Conservation (phyloP, 1,284 basidiomycete species). For the Lentinula novae-zelandiae region DNA sequence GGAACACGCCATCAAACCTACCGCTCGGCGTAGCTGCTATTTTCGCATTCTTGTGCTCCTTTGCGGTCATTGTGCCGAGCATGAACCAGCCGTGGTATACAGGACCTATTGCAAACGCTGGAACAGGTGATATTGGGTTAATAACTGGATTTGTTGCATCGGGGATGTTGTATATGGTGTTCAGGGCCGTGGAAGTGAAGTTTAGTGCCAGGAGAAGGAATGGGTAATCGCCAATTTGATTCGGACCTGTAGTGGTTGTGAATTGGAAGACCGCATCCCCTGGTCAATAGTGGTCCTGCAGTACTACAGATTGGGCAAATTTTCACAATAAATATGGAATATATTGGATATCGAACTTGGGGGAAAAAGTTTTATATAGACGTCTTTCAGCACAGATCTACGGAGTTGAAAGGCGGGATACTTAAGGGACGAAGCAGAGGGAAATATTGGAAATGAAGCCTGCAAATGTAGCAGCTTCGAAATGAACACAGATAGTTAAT, state of each 20-base stretch:
- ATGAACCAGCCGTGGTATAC: conserved; percentile 60
- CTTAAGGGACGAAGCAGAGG: not conserved
- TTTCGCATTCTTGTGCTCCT: conserved; percentile 14
- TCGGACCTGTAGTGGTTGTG: too few relatives aligned
- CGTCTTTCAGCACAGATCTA: not conserved
- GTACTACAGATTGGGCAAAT: too few relatives aligned
- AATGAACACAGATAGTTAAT: not conserved
- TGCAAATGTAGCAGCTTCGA: not conserved
- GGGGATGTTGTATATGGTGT: conserved; percentile 30
- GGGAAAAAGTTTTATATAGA: not conserved
- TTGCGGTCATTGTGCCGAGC: conserved; percentile 50
- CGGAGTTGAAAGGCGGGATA: not conserved
- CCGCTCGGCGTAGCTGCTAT: conserved; percentile 23
- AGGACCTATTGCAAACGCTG: conserved; percentile 29
- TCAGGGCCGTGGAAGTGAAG: conserved; percentile 34
- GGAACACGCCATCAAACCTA: conserved; percentile 8
- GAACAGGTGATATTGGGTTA: conserved; percentile 58
- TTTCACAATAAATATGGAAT: too few relatives aligned
- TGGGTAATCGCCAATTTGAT: not conserved
- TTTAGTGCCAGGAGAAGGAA: conserved; percentile 6
- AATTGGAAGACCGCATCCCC: too few relatives aligned
- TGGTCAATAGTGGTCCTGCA: not conserved
- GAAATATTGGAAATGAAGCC: not conserved
- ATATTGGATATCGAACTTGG: too few relatives aligned
- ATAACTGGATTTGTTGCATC: conserved; percentile 43